Evolutionary conservation across 257 asterid species (phyloP).

Genomic region (Knoxia roxburghii): DNA sequence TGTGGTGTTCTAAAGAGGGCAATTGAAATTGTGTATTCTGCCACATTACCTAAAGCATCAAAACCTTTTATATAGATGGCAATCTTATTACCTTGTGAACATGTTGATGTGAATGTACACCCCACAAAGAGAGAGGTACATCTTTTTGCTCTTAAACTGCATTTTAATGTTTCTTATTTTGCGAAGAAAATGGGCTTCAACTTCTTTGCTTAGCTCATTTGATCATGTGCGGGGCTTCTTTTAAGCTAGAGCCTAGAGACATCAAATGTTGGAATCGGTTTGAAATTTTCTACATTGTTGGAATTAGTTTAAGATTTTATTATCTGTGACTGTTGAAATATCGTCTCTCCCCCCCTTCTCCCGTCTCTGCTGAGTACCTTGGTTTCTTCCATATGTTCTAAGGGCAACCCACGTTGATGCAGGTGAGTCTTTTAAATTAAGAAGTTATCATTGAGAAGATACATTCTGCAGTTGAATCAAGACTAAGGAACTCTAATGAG

Average conservation of each 20-base stretch:
- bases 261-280: background rate
- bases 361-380: background rate
- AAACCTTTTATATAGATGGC: conserved; percentile 92
- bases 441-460: conserved; percentile 82
- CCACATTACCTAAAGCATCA: conserved; percentile 94
- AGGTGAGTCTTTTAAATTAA: conserved; percentile 96
- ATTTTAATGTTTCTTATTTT: background rate
- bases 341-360: background rate
- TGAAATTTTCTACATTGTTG: background rate
- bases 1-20: conserved; percentile 92
- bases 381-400: background rate
- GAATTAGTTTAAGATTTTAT: background rate
- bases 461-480: conserved; percentile 67
- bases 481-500: conserved; percentile 78
- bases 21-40: conserved; percentile 90
- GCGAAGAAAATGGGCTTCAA: background rate
- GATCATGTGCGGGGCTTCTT: background rate
- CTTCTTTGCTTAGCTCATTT: background rate
- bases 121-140: conserved; percentile 96
- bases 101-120: conserved; percentile 90
- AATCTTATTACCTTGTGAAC: conserved; percentile 81
- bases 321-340: background rate
- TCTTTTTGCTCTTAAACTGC: background rate
- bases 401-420: conserved; percentile 18
- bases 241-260: background rate